phyloP scores from a whole-genome alignment of 495 filamentous ascomycete species.

The Hypoxylon cercidicola region DNA sequence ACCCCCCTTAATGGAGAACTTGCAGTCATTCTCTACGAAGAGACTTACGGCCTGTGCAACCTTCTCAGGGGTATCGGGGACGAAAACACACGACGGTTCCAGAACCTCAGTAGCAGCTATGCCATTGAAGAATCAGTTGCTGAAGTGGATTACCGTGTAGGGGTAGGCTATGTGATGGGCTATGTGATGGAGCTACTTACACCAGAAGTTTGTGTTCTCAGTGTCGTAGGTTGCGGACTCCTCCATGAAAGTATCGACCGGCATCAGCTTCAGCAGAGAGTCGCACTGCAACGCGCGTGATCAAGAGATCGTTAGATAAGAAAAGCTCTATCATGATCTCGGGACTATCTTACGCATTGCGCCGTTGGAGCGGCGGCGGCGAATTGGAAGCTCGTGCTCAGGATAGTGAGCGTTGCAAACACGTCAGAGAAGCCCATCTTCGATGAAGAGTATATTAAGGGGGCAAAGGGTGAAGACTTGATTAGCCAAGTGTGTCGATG shows the following conservation, averaged over 20 bases:
- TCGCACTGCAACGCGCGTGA: not conserved
- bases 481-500: no score
- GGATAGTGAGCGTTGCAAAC: not conserved
- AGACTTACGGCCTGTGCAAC: not conserved
- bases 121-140: not conserved
- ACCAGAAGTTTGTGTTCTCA: not conserved
- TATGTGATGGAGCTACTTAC: not conserved
- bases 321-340: not conserved
- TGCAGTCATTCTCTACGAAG: slow-evolving; percentile 3
- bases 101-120: slow-evolving; percentile 1
- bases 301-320: not conserved
- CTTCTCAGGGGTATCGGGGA: slow-evolving; percentile 3
- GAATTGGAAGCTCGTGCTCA: not conserved
- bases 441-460: not conserved
- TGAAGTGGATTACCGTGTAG: no score
- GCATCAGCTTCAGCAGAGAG: not conserved
- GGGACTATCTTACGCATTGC: slow-evolving; percentile 1
- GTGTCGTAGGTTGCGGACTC: not conserved
- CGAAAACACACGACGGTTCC: not conserved
- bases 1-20: slow-evolving; percentile 54
- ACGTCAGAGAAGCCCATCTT: slow-evolving; percentile 6
- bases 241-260: not conserved
- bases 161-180: not conserved
- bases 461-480: no score
- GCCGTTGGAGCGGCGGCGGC: slow-evolving; percentile 1